These are phyloP conservation scores for Nematocida sp. DNA, from an alignment of 371 early-diverging fungal species.

Conservation along the genomic window DNA sequence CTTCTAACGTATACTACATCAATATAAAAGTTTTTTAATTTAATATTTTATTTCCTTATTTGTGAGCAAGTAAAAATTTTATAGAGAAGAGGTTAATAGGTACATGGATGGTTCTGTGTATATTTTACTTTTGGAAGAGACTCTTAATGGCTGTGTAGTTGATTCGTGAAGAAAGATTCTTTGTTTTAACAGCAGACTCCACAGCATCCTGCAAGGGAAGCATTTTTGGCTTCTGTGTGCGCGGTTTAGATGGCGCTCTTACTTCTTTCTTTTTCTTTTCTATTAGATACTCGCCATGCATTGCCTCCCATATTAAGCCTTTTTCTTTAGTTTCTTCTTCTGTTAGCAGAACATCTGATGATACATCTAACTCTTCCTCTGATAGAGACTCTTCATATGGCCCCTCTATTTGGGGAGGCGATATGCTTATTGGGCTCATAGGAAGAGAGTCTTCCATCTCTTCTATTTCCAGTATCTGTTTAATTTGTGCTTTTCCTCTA, in stretches of 20 bases:
- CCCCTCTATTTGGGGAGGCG: conserved; percentile 64
- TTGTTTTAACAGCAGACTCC: conserved; percentile 56
- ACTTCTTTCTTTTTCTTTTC: conserved; percentile 53
- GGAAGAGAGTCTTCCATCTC: conserved; percentile 68
- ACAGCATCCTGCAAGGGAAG: conserved; percentile 63
- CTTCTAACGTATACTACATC: background rate
- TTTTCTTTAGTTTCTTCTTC: conserved; percentile 60
- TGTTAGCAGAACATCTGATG: conserved; percentile 55
- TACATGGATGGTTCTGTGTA: background rate
- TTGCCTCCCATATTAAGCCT: conserved; percentile 63
- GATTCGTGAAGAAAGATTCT: conserved; percentile 62
- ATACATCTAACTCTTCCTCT: conserved; percentile 14
- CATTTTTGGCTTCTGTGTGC: conserved; percentile 51
- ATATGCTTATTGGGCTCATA: conserved; percentile 72
- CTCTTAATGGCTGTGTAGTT: conserved; percentile 65
- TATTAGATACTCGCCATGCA: conserved; percentile 65
- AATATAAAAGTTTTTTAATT: background rate
- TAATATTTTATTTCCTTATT: background rate
- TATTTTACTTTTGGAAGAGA: conserved; percentile 57
- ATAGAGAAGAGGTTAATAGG: background rate
- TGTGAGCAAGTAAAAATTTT: background rate
- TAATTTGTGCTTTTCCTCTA: conserved; percentile 47
- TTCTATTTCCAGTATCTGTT: conserved; percentile 55
- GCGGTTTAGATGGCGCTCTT: conserved; percentile 18
- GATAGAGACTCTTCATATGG: conserved; percentile 47